Base-by-base conservation (phyloP, 106 monocot species). In the Narthecium ossifragum region DNA sequence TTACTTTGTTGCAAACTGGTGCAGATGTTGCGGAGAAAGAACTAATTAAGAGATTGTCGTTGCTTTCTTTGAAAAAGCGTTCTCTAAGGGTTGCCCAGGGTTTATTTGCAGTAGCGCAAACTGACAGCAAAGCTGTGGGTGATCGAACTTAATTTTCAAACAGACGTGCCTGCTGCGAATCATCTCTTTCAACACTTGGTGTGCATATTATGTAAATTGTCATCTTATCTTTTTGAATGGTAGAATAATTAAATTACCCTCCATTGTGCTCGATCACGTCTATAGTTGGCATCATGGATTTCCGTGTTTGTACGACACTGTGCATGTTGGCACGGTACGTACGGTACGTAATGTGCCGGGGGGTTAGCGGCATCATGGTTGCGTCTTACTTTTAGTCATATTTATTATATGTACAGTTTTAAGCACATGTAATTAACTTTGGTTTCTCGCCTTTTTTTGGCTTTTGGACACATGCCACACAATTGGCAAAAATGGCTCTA, bases 161-260 rank as follows among this genome's bases (percentile, higher is more conserved):
- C 96, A 1, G 96, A 96, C 39, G 90, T 96, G 58, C 90, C 90
- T 22, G 96, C 96, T 26, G 86, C 86, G 61, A 90, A 90, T 72
- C 86, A 90, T 21, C 74, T 90, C 57, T 96, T 96, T 57, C 96
- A 90, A 52, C 69, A 76, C 61, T 62, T 96, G 96, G 96, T 96
- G 22, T 49, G 75, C 65, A 14, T 52, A 53, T n/a, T n/a, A n/a
- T n/a, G n/a, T n/a, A n/a, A n/a, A n/a, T n/a, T n/a, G n/a, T n/a
- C n/a, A n/a, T n/a, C n/a, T n/a, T n/a, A n/a, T n/a, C n/a, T n/a
- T n/a, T n/a, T n/a, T n/a, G n/a, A n/a, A n/a, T n/a, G n/a, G n/a
- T n/a, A n/a, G n/a, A n/a, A n/a, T n/a, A n/a, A n/a, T n/a, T n/a
- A n/a, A n/a, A n/a, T n/a, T n/a, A n/a, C n/a, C n/a, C n/a, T n/a